Base-by-base conservation (phyloP, 441 rosid species). In the Euphorbia celastroides region DNA sequence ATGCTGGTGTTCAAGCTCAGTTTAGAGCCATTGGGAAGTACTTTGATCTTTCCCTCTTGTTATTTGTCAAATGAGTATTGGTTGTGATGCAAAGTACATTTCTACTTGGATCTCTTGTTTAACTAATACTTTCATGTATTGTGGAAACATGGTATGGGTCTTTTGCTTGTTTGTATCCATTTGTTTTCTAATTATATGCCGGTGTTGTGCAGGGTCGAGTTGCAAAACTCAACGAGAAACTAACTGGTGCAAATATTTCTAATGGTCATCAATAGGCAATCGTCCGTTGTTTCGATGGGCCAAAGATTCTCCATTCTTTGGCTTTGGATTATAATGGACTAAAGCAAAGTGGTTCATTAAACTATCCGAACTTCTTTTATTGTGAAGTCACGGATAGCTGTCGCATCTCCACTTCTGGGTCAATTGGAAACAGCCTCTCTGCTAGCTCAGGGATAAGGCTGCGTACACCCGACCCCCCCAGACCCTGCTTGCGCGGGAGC, bases 221-320 rank as follows among this genome's bases (percentile, higher is more conserved):
- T 56, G 82, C 80, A 28, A 82, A 83, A 58, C 85, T 90, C 62
- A 80, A 70, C 59, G 81, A 83, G 75, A 84, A 79, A 70, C 77
- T 71, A 55, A 73, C 58, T 61, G 79, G 81, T 57, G 75, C 72
- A 32, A 78, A 82, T 75, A 54, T 57, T 46, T 34, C 72, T 20
- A 44, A 66, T 64, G 73, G 62, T 20, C 51, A 57, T 41, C 32
- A 67, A 16, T 59, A 66, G 36, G n/a, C n/a, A n/a, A n/a, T n/a
- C n/a, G n/a, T n/a, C n/a, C n/a, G n/a, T n/a, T n/a, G n/a, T n/a
- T n/a, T n/a, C n/a, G n/a, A n/a, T n/a, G n/a, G n/a, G n/a, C n/a
- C n/a, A n/a, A n/a, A n/a, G n/a, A n/a, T n/a, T n/a, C n/a, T n/a
- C n/a, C n/a, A n/a, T n/a, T n/a, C n/a, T n/a, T n/a, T n/a, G n/a